Evolutionary conservation across 2,329 filamentous ascomycete species (phyloP).

Genomic region (Rachicladosporium sp.): DNA sequence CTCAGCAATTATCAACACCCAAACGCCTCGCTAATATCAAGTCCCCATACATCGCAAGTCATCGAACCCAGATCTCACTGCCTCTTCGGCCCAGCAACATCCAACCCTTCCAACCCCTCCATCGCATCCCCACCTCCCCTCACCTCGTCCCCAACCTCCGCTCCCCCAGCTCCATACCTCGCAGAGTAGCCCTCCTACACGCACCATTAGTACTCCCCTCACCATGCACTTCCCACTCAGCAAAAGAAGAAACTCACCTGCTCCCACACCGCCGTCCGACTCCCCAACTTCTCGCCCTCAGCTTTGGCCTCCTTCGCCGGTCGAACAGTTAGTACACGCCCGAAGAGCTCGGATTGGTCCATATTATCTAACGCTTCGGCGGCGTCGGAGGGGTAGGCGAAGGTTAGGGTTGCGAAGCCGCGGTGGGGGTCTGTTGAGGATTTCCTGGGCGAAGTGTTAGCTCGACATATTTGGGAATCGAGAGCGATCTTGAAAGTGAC

Average conservation of each 20-base stretch:
- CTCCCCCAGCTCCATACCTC: slow-evolving; percentile 72
- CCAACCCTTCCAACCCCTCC: slow-evolving; percentile 86
- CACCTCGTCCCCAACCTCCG: slow-evolving; percentile 51
- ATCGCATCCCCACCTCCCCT: slow-evolving; percentile 67
- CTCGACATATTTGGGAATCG: background rate
- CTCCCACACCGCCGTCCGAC: slow-evolving; percentile 92
- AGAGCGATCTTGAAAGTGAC: background rate
- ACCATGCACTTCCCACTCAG: slow-evolving; percentile 9
- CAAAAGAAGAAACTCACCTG: slow-evolving; percentile 50
- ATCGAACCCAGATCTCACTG: slow-evolving; percentile 37
- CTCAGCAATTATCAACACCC: background rate
- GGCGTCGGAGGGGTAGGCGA: slow-evolving; percentile 72
- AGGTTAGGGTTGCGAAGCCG: slow-evolving; percentile 95
- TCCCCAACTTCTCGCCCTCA: slow-evolving; percentile 73
- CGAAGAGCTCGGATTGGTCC: slow-evolving; percentile 93
- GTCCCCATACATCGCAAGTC: background rate
- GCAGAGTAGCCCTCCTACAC: slow-evolving; percentile 82
- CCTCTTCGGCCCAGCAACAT: slow-evolving; percentile 83
- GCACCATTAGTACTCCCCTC: slow-evolving; percentile 10
- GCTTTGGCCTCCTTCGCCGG: slow-evolving; percentile 87
- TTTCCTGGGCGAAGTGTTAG: slow-evolving; percentile 23
- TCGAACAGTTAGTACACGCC: slow-evolving; percentile 81
- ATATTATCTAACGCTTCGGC: slow-evolving; percentile 97
- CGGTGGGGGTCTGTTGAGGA: slow-evolving; percentile 69
- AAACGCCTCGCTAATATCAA: slow-evolving; percentile 2